Evolutionary conservation across 2,329 filamentous ascomycete genomes (phyloP).

Genomic region (Clarireedia homoeocarpa): DNA sequence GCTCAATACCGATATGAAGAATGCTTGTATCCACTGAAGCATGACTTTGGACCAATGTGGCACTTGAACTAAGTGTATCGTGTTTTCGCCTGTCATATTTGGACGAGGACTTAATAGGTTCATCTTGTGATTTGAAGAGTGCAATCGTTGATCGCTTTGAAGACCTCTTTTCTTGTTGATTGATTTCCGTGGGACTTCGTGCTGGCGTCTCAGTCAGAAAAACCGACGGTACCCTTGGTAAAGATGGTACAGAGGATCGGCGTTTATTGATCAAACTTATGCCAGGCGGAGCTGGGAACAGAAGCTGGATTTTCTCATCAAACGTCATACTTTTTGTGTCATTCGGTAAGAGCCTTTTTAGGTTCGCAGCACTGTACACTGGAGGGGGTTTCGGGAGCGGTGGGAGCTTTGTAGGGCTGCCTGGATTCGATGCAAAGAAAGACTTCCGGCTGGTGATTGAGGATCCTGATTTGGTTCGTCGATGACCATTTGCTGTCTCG

Average conservation of each 20-base stretch:
- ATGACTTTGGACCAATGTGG: background rate
- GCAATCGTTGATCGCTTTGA: constrained; percentile 27
- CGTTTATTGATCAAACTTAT: constrained; percentile 24
- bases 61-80: constrained; percentile 26
- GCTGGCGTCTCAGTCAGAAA: constrained; percentile 19
- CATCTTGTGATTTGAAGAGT: constrained; percentile 9
- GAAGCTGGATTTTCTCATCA: constrained; percentile 47
- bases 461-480: constrained; percentile 42
- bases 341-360: constrained; percentile 39
- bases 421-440: constrained; percentile 36
- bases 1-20: constrained; percentile 27
- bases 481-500: constrained; percentile 34
- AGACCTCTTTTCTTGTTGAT: constrained; percentile 18
- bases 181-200: constrained; percentile 18
- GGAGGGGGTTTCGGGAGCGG: constrained; percentile 37
- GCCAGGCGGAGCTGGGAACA: constrained; percentile 37
- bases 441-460: constrained; percentile 40
- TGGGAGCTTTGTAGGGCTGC: constrained; percentile 43
- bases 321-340: constrained; percentile 51
- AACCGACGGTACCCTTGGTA: constrained; percentile 31
- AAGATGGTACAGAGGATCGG: constrained; percentile 37
- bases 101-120: background rate
- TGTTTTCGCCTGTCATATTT: background rate
- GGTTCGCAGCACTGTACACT: constrained; percentile 34
- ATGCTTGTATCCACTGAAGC: constrained; percentile 1